A percentile compares a stretch with the other conserved stretches of the same genome.
These are phyloP conservation scores for Plantago elongata DNA, from an alignment of 257 asterid genomes.

Conservation along the genomic window DNA sequence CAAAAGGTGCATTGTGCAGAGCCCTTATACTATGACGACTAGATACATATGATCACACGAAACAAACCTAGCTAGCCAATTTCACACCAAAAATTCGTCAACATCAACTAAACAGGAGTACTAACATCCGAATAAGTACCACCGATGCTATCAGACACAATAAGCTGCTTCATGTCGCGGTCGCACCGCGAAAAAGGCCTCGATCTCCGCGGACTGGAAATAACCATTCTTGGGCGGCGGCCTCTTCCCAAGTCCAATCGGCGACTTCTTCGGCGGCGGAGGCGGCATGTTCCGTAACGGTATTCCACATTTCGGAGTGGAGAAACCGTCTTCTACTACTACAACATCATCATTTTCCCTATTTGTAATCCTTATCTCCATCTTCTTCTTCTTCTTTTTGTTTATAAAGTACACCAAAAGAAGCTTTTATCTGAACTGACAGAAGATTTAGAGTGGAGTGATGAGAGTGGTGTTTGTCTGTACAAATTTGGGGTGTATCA, in stretches of 20 bases:
- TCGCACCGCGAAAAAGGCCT: conserved; percentile 31
- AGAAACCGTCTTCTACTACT: conserved; percentile 30
- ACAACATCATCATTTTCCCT: neutral
- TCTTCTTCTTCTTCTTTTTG: conserved; percentile 1
- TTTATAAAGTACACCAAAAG: neutral
- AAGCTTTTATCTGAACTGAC: neutral
- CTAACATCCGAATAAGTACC: neutral
- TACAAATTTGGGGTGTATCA: neutral
- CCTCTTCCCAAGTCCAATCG: conserved; percentile 19
- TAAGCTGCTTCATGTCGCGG: conserved; percentile 28
- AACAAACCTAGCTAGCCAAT: too few species aligned
- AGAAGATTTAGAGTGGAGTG: neutral
- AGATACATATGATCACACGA: too few species aligned
- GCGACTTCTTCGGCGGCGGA: conserved; percentile 38
- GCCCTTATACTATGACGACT: too few species aligned
- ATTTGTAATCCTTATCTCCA: neutral
- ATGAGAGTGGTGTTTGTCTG: neutral
- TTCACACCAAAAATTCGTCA: too few species aligned
- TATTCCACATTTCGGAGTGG: conserved; percentile 39
- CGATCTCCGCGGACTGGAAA: conserved; percentile 49
- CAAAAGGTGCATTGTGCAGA: too few species aligned
- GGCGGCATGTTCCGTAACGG: conserved; percentile 44
- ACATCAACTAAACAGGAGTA: too few species aligned
- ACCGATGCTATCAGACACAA: conserved; percentile 18
- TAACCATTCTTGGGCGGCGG: conserved; percentile 37